Evolutionary conservation across 495 filamentous ascomycete genomes (phyloP), one percentile per base, ranked within the genome.

Genomic region (Barbatosphaeria neglecta): DNA sequence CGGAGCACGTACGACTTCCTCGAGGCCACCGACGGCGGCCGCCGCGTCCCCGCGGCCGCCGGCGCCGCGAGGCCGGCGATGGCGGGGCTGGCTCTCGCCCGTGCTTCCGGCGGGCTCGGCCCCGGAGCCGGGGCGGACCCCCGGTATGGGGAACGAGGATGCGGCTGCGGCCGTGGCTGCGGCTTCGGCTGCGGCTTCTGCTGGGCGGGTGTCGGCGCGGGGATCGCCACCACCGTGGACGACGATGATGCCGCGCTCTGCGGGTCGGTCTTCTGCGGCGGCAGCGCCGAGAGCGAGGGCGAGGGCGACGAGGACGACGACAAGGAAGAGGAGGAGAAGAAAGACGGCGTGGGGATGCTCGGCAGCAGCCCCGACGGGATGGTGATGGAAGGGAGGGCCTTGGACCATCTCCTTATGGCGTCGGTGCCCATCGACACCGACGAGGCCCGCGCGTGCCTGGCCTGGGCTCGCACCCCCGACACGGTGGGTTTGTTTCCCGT

Each of bases 311-410:
- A 44, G 6, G 49, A 39, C 2, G 55, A 57, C 24, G 52, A 64
- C 17, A 47, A 49, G 4, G 60, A 63, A 19, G 59, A 60, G 22
- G 41, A 53, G 1, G 67, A 62, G 25, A 78, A 67, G 20, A 77
- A 75, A 0, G 74, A 69, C 11, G 71, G 67, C 40, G 66, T 70
- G 7, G 62, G 54, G 53, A 75, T 57, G 8, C 63, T 69, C 0
- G 65, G 60, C 42, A 74, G 60, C 17, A 72, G 52, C 31, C 55
- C 57, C 0, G 60, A 53, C 16, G 66, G 66, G 15, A 76, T 67
- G 15, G 78, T 70, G 50, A 79, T 68, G 17, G 77, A 75, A 1
- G 76, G 73, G 22, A 79, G 43, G 41, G 64, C 65, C 46, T 70
- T 63, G n/a, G 67, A 59, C 44, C 74, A 51, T 55, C 64, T 64